A percentile compares a stretch with the other conserved stretches of the same genome.
Evolutionary conservation across 768 basidiomycete genomes (phyloP).

Genomic region (Cyclocybe cylindracea): DNA sequence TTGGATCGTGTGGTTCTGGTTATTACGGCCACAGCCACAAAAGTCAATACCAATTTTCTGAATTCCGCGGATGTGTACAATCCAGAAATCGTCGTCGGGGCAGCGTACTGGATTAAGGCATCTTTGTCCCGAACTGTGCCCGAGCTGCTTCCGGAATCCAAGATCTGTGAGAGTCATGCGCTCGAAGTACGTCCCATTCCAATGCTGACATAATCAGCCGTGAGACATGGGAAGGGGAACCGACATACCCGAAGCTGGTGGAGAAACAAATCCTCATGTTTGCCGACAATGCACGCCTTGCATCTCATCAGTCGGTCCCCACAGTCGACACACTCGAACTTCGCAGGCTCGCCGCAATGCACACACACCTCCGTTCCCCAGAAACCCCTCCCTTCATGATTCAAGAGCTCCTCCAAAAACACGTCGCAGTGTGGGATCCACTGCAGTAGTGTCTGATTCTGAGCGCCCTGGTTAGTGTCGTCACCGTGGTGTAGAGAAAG

Average conservation of each 20-base stretch:
- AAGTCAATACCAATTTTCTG: constrained; percentile 29
- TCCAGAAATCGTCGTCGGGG: constrained; percentile 22
- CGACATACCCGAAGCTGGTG: background rate
- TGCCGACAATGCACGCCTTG: background rate
- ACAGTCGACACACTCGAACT: background rate
- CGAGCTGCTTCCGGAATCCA: constrained; percentile 27
- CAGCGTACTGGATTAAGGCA: constrained; percentile 13
- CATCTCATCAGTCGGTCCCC: background rate
- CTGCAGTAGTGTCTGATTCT: background rate
- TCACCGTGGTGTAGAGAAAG: no score
- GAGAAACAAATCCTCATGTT: background rate
- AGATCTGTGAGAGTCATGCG: constrained; percentile 15
- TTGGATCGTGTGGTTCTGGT: constrained; percentile 12
- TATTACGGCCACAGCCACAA: constrained; percentile 30
- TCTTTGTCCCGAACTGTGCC: constrained; percentile 14
- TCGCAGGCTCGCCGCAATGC: background rate
- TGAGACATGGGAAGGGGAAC: background rate
- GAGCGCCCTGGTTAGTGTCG: no score
- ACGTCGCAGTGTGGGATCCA: background rate
- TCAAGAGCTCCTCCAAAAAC: background rate
- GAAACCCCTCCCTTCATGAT: background rate
- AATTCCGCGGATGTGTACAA: constrained; percentile 29
- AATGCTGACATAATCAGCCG: constrained; percentile 5
- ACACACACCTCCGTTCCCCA: background rate
- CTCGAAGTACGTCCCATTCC: constrained; percentile 13